Conservation (phyloP, 345 rosid species). For the Eucalyptus cloeziana region DNA sequence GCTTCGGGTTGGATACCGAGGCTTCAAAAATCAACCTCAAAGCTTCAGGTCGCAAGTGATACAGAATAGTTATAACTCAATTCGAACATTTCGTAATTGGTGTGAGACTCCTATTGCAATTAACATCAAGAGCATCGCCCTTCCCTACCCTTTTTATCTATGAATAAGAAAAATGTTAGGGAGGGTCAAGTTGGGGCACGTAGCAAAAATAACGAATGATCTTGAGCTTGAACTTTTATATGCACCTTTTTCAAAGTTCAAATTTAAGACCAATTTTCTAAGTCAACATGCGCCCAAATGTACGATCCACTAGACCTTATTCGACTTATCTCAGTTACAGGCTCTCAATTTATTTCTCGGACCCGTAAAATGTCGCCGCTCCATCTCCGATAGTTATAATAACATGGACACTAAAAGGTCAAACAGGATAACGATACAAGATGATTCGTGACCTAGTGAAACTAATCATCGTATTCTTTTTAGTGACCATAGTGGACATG, state of each 20-base stretch:
- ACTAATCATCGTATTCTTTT: not conserved
- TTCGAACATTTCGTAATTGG: accelerated
- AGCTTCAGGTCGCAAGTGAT: not conserved
- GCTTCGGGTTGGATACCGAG: not conserved
- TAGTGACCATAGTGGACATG: not conserved
- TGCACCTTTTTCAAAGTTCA: not conserved
- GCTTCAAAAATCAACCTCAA: not conserved
- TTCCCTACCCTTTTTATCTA: not conserved
- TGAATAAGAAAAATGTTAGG: not conserved
- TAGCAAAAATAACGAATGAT: not conserved
- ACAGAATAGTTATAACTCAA: not conserved
- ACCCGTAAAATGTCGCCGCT: not conserved
- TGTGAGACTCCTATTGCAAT: not conserved
- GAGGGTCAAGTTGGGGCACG: not conserved
- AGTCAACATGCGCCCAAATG: not conserved
- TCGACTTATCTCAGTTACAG: not conserved
- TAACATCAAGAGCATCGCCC: not conserved
- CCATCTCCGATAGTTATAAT: not conserved
- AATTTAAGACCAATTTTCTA: not conserved
- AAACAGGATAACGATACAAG: not conserved
- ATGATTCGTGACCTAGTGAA: not conserved
- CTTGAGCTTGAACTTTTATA: not conserved
- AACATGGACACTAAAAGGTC: not conserved
- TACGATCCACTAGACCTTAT: not conserved
- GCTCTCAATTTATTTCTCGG: not conserved